Evolutionary conservation across 2,329 filamentous ascomycete genomes (phyloP).

Genomic region (Alternaria gansuensis): DNA sequence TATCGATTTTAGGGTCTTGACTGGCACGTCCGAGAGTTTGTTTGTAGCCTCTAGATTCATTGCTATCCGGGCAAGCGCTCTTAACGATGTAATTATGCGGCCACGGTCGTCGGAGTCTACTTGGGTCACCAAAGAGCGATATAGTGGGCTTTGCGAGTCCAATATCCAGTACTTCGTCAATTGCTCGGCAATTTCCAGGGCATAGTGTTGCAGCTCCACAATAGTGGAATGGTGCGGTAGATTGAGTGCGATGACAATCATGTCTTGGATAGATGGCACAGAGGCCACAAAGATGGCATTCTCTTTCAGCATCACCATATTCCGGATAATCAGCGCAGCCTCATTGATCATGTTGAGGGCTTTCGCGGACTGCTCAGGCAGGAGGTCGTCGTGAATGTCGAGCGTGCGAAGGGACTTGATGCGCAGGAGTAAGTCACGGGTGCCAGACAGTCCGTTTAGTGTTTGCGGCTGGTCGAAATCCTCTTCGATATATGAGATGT

Average conservation of each 20-base stretch:
- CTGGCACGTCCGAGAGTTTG: constrained; percentile 74
- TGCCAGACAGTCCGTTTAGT: constrained; percentile 72
- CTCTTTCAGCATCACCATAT: constrained; percentile 93
- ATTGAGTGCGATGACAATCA: constrained; percentile 82
- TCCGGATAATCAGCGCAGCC: constrained; percentile 85
- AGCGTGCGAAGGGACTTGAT: constrained; percentile 68
- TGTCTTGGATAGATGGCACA: constrained; percentile 78
- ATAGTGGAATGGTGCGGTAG: constrained; percentile 76
- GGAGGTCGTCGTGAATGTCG: constrained; percentile 72
- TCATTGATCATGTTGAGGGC: constrained; percentile 81
- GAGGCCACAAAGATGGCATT: constrained; percentile 85
- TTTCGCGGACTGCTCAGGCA: constrained; percentile 75
- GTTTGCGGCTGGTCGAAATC: constrained; percentile 60
- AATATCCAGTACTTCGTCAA: constrained; percentile 82
- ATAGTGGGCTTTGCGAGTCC: constrained; percentile 77
- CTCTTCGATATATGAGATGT: constrained; percentile 72
- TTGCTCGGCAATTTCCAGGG: constrained; percentile 90
- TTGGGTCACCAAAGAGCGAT: constrained; percentile 72
- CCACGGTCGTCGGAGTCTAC: constrained; percentile 74
- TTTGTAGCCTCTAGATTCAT: constrained; percentile 86
- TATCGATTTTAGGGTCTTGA: constrained; percentile 70
- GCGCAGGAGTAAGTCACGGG: constrained; percentile 74
- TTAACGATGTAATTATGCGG: constrained; percentile 79
- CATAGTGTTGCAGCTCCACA: constrained; percentile 88
- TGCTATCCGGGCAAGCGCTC: constrained; percentile 84